These are phyloP conservation scores for Penicillium sp. DNA, from an alignment of 2,329 filamentous ascomycete species.

Conservation along the genomic window DNA sequence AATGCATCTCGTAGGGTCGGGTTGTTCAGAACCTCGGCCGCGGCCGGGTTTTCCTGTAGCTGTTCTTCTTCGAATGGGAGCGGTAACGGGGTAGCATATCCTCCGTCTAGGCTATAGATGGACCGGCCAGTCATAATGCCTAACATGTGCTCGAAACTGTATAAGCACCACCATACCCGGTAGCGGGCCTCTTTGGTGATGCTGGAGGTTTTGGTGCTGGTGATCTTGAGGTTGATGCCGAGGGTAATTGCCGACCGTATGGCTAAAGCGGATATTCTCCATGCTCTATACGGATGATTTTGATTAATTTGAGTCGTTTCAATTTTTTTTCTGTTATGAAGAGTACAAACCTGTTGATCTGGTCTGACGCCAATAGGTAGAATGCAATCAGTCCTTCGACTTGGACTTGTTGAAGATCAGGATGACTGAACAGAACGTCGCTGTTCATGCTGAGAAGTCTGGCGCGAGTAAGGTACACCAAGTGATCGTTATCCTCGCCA, in stretches of 20 bases:
- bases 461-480: constrained; percentile 46
- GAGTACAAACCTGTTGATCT: constrained; percentile 40
- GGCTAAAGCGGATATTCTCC: constrained; percentile 39
- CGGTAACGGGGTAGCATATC: constrained; percentile 22
- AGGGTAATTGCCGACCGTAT: constrained; percentile 40
- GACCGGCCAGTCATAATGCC: constrained; percentile 42
- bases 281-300: constrained; percentile 29
- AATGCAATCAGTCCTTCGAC: constrained; percentile 44
- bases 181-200: constrained; percentile 42
- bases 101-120: constrained; percentile 31
- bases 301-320: not conserved
- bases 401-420: constrained; percentile 49
- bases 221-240: constrained; percentile 41
- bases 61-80: constrained; percentile 32
- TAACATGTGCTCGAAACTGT: constrained; percentile 39
- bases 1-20: constrained; percentile 29
- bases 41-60: constrained; percentile 34
- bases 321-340: not conserved
- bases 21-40: constrained; percentile 35
- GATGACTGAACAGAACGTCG: constrained; percentile 44
- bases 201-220: constrained; percentile 32
- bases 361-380: constrained; percentile 42
- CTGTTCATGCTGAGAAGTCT: constrained; percentile 45
- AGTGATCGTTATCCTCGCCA: constrained; percentile 44
- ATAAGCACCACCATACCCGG: constrained; percentile 44